Percentiles rank a stretch among this genome's conserved stretches.
Conservation (phyloP, 2,329 filamentous ascomycete species). For the Aspergillus ochraceus region DNA sequence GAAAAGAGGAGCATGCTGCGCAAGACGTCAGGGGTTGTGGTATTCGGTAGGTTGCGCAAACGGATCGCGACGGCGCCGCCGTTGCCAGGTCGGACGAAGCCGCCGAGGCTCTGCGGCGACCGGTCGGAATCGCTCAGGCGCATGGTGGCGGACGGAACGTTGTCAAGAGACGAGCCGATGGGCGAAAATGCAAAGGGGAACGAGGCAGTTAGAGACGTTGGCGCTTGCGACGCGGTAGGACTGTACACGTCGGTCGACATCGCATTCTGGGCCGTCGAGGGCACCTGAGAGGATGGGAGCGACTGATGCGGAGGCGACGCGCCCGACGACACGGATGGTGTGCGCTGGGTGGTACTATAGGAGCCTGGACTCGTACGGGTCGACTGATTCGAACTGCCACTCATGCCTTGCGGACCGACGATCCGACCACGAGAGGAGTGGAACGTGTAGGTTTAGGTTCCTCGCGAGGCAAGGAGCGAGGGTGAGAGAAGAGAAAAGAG, state of each 20-base stretch:
- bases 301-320: slow-evolving; percentile 39
- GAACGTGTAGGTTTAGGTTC: slow-evolving; percentile 15
- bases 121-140: slow-evolving; percentile 37
- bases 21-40: slow-evolving; percentile 58
- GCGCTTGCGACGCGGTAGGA: slow-evolving; percentile 37
- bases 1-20: slow-evolving; percentile 66
- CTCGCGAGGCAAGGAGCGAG: slow-evolving; percentile 15
- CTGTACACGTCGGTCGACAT: slow-evolving; percentile 47
- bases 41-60: slow-evolving; percentile 60
- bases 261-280: slow-evolving; percentile 42
- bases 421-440: slow-evolving; percentile 9
- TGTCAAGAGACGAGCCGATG: slow-evolving; percentile 40
- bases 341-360: slow-evolving; percentile 40
- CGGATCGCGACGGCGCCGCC: slow-evolving; percentile 52
- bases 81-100: slow-evolving; percentile 30
- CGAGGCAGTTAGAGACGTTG: slow-evolving; percentile 33
- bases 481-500: slow-evolving; percentile 9
- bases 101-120: slow-evolving; percentile 36
- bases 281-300: slow-evolving; percentile 33
- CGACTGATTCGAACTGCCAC: slow-evolving; percentile 42
- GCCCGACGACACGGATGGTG: slow-evolving; percentile 40
- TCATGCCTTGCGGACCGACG: slow-evolving; percentile 36
- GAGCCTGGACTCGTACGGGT: slow-evolving; percentile 44
- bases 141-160: slow-evolving; percentile 31
- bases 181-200: slow-evolving; percentile 42